Base-by-base conservation (phyloP, 805 yeast genomes). In the Jamesozyma hellenica region DNA sequence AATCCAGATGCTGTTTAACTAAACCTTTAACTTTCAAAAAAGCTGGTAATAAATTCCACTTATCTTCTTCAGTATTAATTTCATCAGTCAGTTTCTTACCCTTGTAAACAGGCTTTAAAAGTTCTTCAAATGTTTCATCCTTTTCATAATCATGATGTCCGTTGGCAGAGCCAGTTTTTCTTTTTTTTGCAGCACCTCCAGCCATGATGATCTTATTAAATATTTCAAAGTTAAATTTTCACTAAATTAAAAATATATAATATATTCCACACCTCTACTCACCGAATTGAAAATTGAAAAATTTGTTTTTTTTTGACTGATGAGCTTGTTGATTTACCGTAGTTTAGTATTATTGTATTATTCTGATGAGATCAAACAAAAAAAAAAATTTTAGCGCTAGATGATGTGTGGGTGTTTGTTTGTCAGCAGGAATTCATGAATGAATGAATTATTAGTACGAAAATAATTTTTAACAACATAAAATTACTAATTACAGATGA, bases 21-120 rank as follows among this genome's bases (percentile, higher is more conserved):
- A 92, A 67, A 40, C 98, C 98, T 60, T 92, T 92, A 34, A 92
- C 95, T 56, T 87, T 86, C 46, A 92, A 67, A 56, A 92, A 92
- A 0, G 98, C 98, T 0, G 99, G 99, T 31, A 92, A 66, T 35
- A 92, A 69, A 51, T 92, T 83, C 99, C 99, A 92, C 60, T 92
- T 92, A 63, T 92, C 99, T 51, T 85, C 85, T 10, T 94, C 92
- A 0, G 96, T 86, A 50, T 77, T 77, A 56, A 92, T 81, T 47
- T 83, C 83, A 64, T 92, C 99, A 2, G 94, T 76, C 43, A 92
- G 61, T 39, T 72, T 70, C 61, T 86, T 90, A 13, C 99, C 98
- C 56, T 79, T 81, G 63, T 84, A 92, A 14, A 73, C 71, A 10
- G 94, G 90, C 55, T 84, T 71, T 41, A 92, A 64, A 27, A 90